Percentiles rank a stretch among this genome's conserved stretches.
phyloP scores from a whole-genome alignment of 2,329 filamentous ascomycete genomes.

The Diaporthe helianthi region DNA sequence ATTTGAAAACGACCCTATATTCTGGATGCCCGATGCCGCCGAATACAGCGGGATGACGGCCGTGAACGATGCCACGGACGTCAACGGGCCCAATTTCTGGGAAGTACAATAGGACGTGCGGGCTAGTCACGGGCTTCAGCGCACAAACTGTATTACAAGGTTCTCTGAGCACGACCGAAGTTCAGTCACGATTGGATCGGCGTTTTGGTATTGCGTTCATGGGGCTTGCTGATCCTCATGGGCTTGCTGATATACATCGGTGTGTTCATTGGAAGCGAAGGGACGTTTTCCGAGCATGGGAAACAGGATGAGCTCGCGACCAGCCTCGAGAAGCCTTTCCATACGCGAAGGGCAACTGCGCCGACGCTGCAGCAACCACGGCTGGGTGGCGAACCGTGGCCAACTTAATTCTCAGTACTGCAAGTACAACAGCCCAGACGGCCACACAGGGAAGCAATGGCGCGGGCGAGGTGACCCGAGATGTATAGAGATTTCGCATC shows the following conservation, averaged over 20 bases:
- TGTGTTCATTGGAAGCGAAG: not conserved
- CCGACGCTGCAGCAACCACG: not conserved
- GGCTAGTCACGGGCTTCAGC: not conserved
- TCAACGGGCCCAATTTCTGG: conserved; percentile 31
- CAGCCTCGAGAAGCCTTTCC: not conserved
- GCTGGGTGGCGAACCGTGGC: not conserved
- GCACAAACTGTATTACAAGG: not conserved
- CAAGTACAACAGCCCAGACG: not conserved
- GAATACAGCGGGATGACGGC: conserved; percentile 23
- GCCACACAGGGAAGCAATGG: not conserved
- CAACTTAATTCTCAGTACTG: not conserved
- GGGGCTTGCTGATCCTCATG: not conserved
- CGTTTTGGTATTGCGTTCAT: conserved; percentile 2
- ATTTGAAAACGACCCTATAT: conserved; percentile 56
- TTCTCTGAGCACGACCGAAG: not conserved
- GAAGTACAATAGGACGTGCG: conserved; percentile 9
- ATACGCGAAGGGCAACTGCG: not conserved
- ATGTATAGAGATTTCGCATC: conserved; percentile 18
- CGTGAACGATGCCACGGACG: conserved; percentile 22
- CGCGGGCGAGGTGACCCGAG: not conserved
- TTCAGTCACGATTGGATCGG: not conserved
- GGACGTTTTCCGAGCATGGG: not conserved
- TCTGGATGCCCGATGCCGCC: conserved; percentile 53
- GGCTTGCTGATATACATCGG: not conserved
- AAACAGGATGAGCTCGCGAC: not conserved